Conservation (phyloP, 2,329 filamentous ascomycete genomes). For the Trichoderma sp. region DNA sequence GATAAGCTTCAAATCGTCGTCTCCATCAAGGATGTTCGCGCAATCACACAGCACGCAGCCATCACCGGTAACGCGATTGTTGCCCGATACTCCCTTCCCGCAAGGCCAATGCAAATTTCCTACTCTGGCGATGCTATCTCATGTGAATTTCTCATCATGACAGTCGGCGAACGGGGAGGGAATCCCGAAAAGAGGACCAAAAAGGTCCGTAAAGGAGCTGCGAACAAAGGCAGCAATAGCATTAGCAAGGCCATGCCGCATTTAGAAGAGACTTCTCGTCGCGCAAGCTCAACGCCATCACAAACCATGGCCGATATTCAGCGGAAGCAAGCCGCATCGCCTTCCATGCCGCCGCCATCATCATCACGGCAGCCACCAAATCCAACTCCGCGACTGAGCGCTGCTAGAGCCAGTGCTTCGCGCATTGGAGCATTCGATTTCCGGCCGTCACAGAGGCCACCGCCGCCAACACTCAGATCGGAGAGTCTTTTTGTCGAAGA, state of each 20-base stretch:
- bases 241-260: conserved; percentile 36
- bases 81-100: conserved; percentile 70
- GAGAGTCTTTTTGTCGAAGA: conserved; percentile 77
- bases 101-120: conserved; percentile 69
- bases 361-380: conserved; percentile 34
- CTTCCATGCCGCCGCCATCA: conserved; percentile 26
- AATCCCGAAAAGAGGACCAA: conserved; percentile 51
- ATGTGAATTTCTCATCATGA: conserved; percentile 82
- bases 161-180: conserved; percentile 65
- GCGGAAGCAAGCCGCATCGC: conserved; percentile 21
- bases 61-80: conserved; percentile 66
- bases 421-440: conserved; percentile 45
- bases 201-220: conserved; percentile 45
- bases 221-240: conserved; percentile 29
- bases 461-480: conserved; percentile 59
- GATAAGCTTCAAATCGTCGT: conserved; percentile 77
- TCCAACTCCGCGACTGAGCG: conserved; percentile 37
- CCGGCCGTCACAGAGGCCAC: conserved; percentile 56
- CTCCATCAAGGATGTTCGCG: conserved; percentile 80
- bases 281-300: conserved; percentile 43
- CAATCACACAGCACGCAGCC: conserved; percentile 74
- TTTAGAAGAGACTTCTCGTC: conserved; percentile 51
- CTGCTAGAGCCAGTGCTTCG: conserved; percentile 39
- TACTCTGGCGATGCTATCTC: conserved; percentile 69
- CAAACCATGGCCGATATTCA: conserved; percentile 32